Conservation (phyloP, 2,329 filamentous ascomycete genomes). For the Beauveria medogensis region DNA sequence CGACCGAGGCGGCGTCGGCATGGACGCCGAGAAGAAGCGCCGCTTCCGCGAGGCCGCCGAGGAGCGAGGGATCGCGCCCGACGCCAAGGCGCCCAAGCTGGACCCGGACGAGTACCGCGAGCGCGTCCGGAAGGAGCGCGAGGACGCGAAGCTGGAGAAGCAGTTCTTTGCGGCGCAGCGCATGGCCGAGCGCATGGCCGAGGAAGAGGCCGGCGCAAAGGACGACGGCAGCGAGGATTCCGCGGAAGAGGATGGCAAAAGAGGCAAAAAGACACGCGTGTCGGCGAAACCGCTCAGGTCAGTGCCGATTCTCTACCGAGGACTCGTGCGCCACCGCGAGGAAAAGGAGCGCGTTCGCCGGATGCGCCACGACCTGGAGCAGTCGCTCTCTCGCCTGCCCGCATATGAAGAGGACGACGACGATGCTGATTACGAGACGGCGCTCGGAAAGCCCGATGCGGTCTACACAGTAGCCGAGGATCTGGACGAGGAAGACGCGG, state of each 20-base stretch:
- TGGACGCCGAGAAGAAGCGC: slow-evolving; percentile 76
- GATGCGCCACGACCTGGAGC: slow-evolving; percentile 58
- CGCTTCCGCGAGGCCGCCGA: slow-evolving; percentile 58
- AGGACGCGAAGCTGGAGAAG: slow-evolving; percentile 59
- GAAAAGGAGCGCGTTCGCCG: slow-evolving; percentile 60
- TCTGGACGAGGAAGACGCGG: slow-evolving; percentile 69
- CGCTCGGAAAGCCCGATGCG: slow-evolving; percentile 51
- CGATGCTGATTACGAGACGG: slow-evolving; percentile 63
- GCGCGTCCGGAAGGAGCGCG: slow-evolving; percentile 60
- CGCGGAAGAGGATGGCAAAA: slow-evolving; percentile 12
- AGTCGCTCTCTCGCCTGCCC: slow-evolving; percentile 54
- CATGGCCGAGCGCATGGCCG: slow-evolving; percentile 69
- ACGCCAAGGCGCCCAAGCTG: slow-evolving; percentile 52
- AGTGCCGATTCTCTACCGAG: slow-evolving; percentile 73
- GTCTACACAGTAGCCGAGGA: slow-evolving; percentile 56
- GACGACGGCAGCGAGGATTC: slow-evolving; percentile 18
- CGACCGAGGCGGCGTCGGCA: slow-evolving; percentile 72
- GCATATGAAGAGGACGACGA: slow-evolving; percentile 65
- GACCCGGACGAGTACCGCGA: slow-evolving; percentile 67
- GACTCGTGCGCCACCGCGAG: slow-evolving; percentile 60
- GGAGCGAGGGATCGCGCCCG: slow-evolving; percentile 37
- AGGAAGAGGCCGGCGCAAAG: slow-evolving; percentile 32
- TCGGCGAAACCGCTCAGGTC: slow-evolving; percentile 49
- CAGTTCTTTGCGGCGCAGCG: slow-evolving; percentile 73
- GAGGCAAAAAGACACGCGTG: slow-evolving; percentile 19